A percentile compares a stretch with the other conserved stretches of the same genome.
phyloP scores from a whole-genome alignment of 2,329 filamentous ascomycete genomes.

The Colletotrichum orchidophilum region DNA sequence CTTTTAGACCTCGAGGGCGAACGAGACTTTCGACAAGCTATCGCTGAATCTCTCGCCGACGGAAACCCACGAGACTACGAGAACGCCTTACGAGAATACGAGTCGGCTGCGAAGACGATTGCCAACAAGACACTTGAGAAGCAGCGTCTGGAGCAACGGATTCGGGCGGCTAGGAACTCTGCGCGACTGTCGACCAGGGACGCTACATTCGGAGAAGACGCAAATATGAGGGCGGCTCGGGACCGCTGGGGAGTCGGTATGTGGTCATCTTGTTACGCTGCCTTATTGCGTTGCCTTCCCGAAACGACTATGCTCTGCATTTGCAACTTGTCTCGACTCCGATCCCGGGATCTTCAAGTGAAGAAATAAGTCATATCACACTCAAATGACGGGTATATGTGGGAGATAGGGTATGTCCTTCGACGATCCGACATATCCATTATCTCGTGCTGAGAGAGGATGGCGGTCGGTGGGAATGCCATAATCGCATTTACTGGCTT shows the following conservation, averaged over 20 bases:
- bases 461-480: no score
- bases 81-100: background rate
- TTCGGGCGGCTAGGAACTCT: conserved; percentile 1
- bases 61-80: background rate
- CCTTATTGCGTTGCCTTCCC: background rate
- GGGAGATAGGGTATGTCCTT: no score
- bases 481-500: background rate
- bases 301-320: background rate
- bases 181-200: conserved; percentile 7
- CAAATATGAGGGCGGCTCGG: background rate
- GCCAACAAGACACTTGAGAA: conserved; percentile 16
- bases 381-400: background rate
- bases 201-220: background rate
- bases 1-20: conserved; percentile 25
- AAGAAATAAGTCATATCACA: background rate
- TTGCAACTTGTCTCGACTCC: no score
- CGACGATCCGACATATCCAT: no score
- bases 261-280: background rate
- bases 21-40: conserved; percentile 1
- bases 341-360: background rate
- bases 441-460: no score
- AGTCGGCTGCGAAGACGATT: background rate
- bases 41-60: conserved; percentile 11
- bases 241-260: conserved; percentile 18
- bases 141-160: conserved; percentile 12